phyloP scores from a whole-genome alignment of 805 yeast species.

The Metschnikowia rubicola region DNA sequence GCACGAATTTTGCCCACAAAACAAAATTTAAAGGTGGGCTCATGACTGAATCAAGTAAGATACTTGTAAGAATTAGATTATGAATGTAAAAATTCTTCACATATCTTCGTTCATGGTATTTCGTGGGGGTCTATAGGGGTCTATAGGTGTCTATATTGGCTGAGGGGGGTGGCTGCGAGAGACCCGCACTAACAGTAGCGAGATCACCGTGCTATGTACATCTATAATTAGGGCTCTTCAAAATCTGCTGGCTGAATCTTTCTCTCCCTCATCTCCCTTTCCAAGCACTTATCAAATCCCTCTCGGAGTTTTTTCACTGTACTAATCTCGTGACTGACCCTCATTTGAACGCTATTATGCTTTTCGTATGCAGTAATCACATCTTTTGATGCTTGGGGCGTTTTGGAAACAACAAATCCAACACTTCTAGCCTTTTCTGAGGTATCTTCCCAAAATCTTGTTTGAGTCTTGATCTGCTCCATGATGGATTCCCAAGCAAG shows the following conservation, averaged over 20 bases:
- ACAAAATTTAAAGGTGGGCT: too few species aligned
- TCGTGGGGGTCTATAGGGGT: too few species aligned
- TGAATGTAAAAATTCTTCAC: too few species aligned
- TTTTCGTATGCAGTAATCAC: conserved; percentile 6
- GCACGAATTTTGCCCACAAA: too few species aligned
- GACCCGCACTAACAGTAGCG: too few species aligned
- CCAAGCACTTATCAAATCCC: conserved; percentile 10
- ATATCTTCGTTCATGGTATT: too few species aligned
- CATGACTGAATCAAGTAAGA: too few species aligned
- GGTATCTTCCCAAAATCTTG: conserved; percentile 6
- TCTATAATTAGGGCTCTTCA: background rate
- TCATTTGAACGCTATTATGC: conserved; percentile 6
- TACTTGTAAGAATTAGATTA: too few species aligned
- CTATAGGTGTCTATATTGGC: too few species aligned
- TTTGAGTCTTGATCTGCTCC: background rate
- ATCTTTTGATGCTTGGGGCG: conserved; percentile 1
- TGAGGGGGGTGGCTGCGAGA: too few species aligned
- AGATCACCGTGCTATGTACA: too few species aligned
- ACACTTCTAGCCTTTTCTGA: background rate
- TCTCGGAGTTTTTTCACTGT: conserved; percentile 7
- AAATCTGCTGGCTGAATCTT: background rate
- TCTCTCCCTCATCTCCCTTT: conserved; percentile 10
- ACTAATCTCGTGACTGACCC: conserved; percentile 8
- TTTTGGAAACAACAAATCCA: background rate
- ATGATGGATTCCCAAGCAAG: conserved; percentile 4